These are phyloP conservation scores for Vigna radiata DNA, from an alignment of 306 rosid genomes.

Conservation along the genomic window DNA sequence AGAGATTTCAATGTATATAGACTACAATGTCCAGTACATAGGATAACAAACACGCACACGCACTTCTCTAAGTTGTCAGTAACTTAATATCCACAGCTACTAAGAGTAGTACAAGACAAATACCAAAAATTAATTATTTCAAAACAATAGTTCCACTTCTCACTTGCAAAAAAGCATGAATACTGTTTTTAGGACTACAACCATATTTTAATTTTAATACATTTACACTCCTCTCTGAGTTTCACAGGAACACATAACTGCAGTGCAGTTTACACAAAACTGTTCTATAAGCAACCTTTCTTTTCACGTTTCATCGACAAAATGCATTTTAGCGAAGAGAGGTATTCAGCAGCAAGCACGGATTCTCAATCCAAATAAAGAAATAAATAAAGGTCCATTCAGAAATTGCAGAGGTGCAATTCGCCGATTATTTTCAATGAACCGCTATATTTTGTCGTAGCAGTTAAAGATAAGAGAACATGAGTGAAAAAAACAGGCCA, in stretches of 20 bases:
- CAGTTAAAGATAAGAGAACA: not conserved
- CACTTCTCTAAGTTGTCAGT: not conserved
- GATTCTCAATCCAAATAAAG: constrained; percentile 3
- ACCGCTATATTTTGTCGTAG: constrained; percentile 11
- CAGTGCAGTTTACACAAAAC: constrained; percentile 34
- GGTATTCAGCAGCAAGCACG: constrained; percentile 10
- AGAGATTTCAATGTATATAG: constrained; percentile 3
- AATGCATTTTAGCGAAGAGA: not conserved
- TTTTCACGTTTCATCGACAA: constrained; percentile 32
- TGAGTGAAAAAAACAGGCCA: not conserved
- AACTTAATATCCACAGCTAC: constrained; percentile 8
- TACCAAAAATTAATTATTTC: constrained; percentile 9
- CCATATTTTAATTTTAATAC: constrained; percentile 1
- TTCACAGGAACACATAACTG: not conserved
- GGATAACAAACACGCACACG: not conserved
- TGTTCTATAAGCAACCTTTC: not conserved
- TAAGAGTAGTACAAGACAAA: not conserved
- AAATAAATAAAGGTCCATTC: not conserved
- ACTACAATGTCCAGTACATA: constrained; percentile 16
- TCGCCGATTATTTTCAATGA: not conserved
- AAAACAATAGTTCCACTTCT: constrained; percentile 1
- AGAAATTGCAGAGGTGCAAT: not conserved
- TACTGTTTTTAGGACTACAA: not conserved
- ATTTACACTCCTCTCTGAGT: not conserved
- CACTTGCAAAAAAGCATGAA: constrained; percentile 1